These are phyloP conservation scores for Elongisporangium anandrum DNA, from an alignment of 352 stramenopile genomes.

Conservation along the genomic window DNA sequence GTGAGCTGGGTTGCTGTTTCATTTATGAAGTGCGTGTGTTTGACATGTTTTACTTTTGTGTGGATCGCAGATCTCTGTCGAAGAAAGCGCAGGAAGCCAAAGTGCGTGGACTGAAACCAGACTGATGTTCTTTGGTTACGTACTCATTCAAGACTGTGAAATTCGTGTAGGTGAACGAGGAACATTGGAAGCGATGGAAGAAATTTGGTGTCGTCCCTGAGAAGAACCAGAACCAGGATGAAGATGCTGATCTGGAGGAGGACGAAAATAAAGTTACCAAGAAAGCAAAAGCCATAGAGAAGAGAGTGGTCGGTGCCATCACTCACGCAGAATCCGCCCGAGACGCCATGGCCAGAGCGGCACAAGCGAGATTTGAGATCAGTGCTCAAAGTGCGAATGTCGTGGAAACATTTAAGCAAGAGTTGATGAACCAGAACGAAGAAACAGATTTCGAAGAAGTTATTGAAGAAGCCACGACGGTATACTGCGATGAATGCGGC, in stretches of 20 bases:
- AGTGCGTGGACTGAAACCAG: conserved; percentile 18
- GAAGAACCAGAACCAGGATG: conserved; percentile 4
- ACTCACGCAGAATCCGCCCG: not conserved
- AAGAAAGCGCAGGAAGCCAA: conserved; percentile 79
- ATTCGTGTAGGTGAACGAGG: conserved; percentile 49
- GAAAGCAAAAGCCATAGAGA: conserved; percentile 9
- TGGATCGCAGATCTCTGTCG: conserved; percentile 44
- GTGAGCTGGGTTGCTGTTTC: conserved; percentile 13
- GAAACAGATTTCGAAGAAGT: conserved; percentile 43
- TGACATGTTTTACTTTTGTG: not conserved
- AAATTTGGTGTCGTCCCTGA: conserved; percentile 11
- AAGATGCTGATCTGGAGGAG: not conserved
- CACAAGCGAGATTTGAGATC: conserved; percentile 47
- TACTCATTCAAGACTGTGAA: not conserved
- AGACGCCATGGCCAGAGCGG: conserved; percentile 42
- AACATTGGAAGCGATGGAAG: conserved; percentile 69
- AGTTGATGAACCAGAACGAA: conserved; percentile 9
- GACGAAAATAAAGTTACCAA: not conserved
- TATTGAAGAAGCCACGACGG: conserved; percentile 56
- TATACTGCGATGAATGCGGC: conserved; percentile 78
- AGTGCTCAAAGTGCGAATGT: conserved; percentile 33
- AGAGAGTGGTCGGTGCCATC: conserved; percentile 1
- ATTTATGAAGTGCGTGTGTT: not conserved
- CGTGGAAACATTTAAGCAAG: conserved; percentile 33
- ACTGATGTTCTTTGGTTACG: not conserved